Evolutionary conservation across 805 yeast species (phyloP).

Genomic region (Lachancea mirantina): DNA sequence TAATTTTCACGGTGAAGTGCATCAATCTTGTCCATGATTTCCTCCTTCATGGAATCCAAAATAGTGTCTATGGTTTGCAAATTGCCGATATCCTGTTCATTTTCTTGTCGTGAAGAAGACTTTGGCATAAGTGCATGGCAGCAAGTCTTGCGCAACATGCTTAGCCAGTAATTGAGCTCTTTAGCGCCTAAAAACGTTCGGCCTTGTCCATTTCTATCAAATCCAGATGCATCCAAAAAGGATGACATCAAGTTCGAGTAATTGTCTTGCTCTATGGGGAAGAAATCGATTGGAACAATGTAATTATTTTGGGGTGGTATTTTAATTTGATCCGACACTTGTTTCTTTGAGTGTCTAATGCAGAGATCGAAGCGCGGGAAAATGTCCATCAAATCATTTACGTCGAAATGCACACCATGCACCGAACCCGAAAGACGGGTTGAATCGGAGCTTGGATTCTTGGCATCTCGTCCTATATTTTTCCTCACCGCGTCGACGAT

Average conservation of each 20-base stretch:
- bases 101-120: conserved; percentile 6
- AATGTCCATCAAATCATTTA: conserved; percentile 42
- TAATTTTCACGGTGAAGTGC: conserved; percentile 44
- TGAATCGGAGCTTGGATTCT: not conserved
- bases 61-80: conserved; percentile 51
- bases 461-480: not conserved
- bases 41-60: conserved; percentile 53
- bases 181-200: conserved; percentile 46
- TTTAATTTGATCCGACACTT: conserved; percentile 69
- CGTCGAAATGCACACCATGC: conserved; percentile 22
- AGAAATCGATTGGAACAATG: conserved; percentile 65
- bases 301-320: conserved; percentile 75
- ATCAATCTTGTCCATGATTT: conserved; percentile 43
- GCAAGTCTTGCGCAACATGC: conserved; percentile 66
- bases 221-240: conserved; percentile 52
- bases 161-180: conserved; percentile 62
- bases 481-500: conserved; percentile 10
- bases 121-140: conserved; percentile 56
- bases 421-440: conserved; percentile 1
- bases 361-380: conserved; percentile 48
- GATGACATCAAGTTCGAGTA: conserved; percentile 57
- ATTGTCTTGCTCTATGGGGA: conserved; percentile 77
- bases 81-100: conserved; percentile 6
- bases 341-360: conserved; percentile 70
- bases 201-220: conserved; percentile 41